phyloP scores from a whole-genome alignment of 768 basidiomycete species.

The Lactarius tabidus region DNA sequence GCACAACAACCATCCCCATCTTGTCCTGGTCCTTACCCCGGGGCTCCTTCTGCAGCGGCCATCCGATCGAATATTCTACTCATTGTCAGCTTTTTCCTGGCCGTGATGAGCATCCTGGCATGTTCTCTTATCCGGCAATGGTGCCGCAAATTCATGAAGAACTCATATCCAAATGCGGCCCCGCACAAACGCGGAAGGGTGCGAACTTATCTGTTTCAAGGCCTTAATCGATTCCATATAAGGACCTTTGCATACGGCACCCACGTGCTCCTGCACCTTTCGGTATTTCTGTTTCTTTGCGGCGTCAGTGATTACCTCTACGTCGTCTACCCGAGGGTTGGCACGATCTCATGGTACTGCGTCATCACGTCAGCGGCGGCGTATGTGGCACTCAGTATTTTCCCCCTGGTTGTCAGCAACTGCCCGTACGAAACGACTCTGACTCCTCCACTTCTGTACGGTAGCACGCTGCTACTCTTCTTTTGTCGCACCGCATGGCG shows the following conservation, averaged over 20 bases:
- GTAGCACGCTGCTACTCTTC: background rate
- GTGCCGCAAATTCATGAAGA: constrained; percentile 3
- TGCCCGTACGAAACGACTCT: constrained; percentile 16
- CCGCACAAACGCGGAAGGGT: constrained; percentile 13
- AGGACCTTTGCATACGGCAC: constrained; percentile 3
- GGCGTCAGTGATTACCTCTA: constrained; percentile 12
- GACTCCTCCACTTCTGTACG: constrained; percentile 1
- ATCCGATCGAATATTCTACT: constrained; percentile 15
- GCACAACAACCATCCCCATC: background rate
- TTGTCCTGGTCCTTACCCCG: background rate
- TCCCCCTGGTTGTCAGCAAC: constrained; percentile 7
- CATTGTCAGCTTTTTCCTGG: constrained; percentile 13
- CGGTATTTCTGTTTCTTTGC: constrained; percentile 17
- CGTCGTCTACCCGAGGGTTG: background rate
- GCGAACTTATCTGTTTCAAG: constrained; percentile 8
- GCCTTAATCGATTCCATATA: constrained; percentile 7
- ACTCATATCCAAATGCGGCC: background rate
- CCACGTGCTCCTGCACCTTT: constrained; percentile 9
- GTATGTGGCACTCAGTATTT: constrained; percentile 11
- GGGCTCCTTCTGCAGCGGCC: background rate
- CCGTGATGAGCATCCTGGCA: constrained; percentile 6
- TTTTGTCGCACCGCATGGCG: background rate
- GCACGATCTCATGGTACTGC: background rate
- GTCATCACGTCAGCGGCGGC: background rate
- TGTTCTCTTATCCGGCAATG: constrained; percentile 20